Evolutionary conservation across 805 yeast genomes (phyloP), one percentile per base, ranked within the genome.

Genomic region (Zygosaccharomyces pseudorouxii): DNA sequence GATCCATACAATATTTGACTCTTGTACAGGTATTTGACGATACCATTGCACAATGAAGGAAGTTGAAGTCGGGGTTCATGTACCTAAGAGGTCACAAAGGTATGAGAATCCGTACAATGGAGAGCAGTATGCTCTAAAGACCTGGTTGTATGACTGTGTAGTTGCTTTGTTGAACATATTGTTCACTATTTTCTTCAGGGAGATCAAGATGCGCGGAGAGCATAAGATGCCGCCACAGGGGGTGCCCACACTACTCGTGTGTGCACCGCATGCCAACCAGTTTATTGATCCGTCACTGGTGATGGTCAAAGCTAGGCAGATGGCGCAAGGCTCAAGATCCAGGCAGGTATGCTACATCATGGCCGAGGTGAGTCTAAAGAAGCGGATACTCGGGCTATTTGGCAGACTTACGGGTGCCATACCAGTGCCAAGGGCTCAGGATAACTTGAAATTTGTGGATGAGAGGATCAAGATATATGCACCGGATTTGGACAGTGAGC

Each of bases 401-500:
- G 82, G 96, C 5, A 72, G 81, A 46, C 73, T 81, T 38, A 86
- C 87, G 53, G 75, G 81, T 60, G 77, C 96, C 3, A 90, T 92
- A 49, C 96, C 97, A 0, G 98, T 93, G 2, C 83, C 84, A 7
- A 75, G 99, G 55, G 86, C 95, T 3, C 98, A 93, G 67, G 99
- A 92, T 65, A 82, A 81, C 61, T 75, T 92, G 59, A 69, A 65
- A 29, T 64, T 72, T 7, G 95, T 80, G n/a, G 67, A 72, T 1
- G 79, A 79, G 46, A 96, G 96, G 3, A 47, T 65, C 30, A 74
- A 71, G 47, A 81, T 90, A 8, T 78, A 53, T 51, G 62, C 81
- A 25, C 82, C 81, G 52, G 77, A 74, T 35, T 68, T 68, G 22
- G 70, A 66, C 20, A 57, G 68, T 16, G 78, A 81, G 54, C 78